These are phyloP conservation scores for Euphrasia arctica DNA, from an alignment of 305 asterid species.

Conservation along the genomic window DNA sequence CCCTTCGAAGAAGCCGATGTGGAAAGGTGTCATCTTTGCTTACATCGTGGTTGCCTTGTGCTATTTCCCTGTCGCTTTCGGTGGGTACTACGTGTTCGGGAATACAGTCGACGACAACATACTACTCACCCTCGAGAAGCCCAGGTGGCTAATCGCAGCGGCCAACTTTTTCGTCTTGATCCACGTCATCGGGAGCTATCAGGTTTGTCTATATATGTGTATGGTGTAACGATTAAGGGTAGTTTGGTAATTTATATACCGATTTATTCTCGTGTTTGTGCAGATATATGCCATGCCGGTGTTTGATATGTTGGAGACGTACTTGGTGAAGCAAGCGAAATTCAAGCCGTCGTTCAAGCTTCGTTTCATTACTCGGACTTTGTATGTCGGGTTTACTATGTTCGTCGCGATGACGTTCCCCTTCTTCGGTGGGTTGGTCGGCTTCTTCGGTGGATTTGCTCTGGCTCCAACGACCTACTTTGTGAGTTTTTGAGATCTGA, in stretches of 20 bases:
- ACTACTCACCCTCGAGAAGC: conserved; percentile 35
- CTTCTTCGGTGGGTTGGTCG: conserved; percentile 73
- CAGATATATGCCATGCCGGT: conserved; percentile 74
- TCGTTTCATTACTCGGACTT: conserved; percentile 46
- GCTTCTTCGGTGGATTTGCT: conserved; percentile 84
- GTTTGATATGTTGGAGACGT: conserved; percentile 68
- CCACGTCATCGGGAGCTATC: conserved; percentile 48
- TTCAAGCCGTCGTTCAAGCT: conserved; percentile 42
- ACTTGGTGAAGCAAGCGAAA: conserved; percentile 40
- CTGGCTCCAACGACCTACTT: conserved; percentile 73
- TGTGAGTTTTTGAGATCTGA: conserved; percentile 31
- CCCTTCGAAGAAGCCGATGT: conserved; percentile 47
- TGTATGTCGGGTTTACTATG: conserved; percentile 63
- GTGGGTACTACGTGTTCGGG: conserved; percentile 38
- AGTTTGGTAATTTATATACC: no score
- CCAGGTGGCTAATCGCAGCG: conserved; percentile 39
- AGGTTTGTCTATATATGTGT: conserved; percentile 25
- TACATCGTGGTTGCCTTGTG: conserved; percentile 41
- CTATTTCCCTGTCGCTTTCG: conserved; percentile 42
- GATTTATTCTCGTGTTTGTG: not conserved
- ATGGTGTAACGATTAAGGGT: not conserved
- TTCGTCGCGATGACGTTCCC: conserved; percentile 59
- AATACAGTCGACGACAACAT: conserved; percentile 43
- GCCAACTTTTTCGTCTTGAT: conserved; percentile 44
- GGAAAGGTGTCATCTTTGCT: conserved; percentile 45